These are phyloP conservation scores for Beauveria caledonica DNA, from an alignment of 2,329 filamentous ascomycete genomes.

Conservation along the genomic window DNA sequence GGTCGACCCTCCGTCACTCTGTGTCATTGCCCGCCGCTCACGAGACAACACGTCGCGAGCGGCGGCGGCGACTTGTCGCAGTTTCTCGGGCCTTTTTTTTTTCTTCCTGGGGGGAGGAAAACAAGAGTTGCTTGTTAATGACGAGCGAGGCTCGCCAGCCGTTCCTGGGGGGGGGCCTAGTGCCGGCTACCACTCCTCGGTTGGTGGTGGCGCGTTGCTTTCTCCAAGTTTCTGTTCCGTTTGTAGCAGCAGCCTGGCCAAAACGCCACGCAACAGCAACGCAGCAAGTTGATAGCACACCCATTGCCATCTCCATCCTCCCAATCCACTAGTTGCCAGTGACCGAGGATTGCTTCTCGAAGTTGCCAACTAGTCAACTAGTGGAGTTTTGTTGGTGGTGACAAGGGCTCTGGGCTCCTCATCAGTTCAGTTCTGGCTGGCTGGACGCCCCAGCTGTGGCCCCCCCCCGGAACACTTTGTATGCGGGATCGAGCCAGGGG, in stretches of 20 bases:
- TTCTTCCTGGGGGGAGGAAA: background rate
- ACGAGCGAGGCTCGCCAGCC: conserved; percentile 4
- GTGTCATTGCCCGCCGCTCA: too few species aligned
- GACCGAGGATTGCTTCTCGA: conserved; percentile 1
- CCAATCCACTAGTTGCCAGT: background rate
- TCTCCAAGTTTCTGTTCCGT: background rate
- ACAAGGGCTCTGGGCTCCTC: background rate
- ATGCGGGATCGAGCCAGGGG: conserved; percentile 16
- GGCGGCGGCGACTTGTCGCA: background rate
- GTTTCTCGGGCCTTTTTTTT: background rate
- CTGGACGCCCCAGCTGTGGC: conserved; percentile 6
- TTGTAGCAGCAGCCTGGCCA: background rate
- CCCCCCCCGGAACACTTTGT: background rate
- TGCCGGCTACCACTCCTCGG: background rate
- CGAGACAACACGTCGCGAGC: background rate
- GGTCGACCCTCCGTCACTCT: background rate
- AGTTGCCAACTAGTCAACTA: background rate
- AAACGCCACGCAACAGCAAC: conserved; percentile 5
- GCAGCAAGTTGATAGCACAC: background rate
- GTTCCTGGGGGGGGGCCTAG: background rate
- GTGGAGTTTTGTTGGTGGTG: background rate
- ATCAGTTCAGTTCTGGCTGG: too few species aligned
- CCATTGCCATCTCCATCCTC: background rate
- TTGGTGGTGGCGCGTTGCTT: conserved; percentile 2
- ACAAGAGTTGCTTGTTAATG: background rate